Evolutionary conservation across 306 rosid genomes (phyloP), one percentile per base, ranked within the genome.

Genomic region (Ormosia semicastrata): DNA sequence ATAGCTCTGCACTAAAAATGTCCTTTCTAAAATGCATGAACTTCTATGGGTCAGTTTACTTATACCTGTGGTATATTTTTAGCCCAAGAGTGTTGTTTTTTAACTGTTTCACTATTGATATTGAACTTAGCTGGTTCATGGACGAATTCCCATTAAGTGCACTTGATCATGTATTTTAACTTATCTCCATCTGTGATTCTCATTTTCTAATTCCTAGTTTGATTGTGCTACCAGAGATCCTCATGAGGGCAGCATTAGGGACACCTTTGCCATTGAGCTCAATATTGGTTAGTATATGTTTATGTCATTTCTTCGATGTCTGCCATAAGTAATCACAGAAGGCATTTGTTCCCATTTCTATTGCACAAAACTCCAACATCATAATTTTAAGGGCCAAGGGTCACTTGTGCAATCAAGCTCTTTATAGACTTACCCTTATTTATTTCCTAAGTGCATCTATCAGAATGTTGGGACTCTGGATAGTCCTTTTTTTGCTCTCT

Each of bases 191-290:
- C 49, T 18, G 14, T 59, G 66, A 57, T 81, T 68, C 29, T 43
- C 60, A n/a, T 34, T 65, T 64, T 74, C 13, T 76, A 8, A 66
- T 62, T 71, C 70, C 52, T 71, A 37, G 46, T 76, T 74, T 86
- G 66, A 76, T 74, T 80, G 70, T 85, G 70, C 15, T 47, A 80
- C 75, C 83, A 93, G 97, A 89, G 73, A 72, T 76, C 64, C 94
- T 94, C 75, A 46, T 85, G 84, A 89, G 91, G 87, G 82, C 90
- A 79, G 76, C 84, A 80, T 84, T 90, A 71, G 94, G 78, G 86
- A 85, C 77, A 64, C 60, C 81, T 85, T 86, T 91, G 82, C 96
- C 96, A 57, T 73, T 92, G 71, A 81, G 81, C 64, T 81, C 90
- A 46, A 79, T 88, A 7, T 24, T 87, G 93, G 98, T 92, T 34